phyloP scores from a whole-genome alignment of 202 grass and related monocot species.

The Digitaria exilis region DNA sequence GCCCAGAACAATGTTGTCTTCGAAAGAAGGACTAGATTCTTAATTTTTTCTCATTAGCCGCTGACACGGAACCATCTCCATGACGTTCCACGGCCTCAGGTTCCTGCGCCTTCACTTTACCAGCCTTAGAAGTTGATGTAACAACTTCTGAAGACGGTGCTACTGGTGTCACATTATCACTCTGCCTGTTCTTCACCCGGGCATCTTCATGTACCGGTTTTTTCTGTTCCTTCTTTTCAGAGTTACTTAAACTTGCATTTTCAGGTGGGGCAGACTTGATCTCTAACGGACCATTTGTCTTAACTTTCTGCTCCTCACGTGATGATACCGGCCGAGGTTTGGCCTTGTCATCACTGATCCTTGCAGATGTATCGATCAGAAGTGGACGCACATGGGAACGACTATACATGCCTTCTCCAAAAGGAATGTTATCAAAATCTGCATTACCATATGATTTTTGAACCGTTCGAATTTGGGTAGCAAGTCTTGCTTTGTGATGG shows the following conservation, averaged over 20 bases:
- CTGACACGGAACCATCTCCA: conserved; percentile 32
- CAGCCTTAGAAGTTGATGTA: conserved; percentile 27
- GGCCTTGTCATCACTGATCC: conserved; percentile 75
- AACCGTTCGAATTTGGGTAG: conserved; percentile 98
- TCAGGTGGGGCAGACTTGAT: conserved; percentile 42
- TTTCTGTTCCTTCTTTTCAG: conserved; percentile 73
- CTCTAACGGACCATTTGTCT: conserved; percentile 46
- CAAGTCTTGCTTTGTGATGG: conserved; percentile 92
- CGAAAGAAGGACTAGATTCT: conserved; percentile 74
- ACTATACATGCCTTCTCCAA: conserved; percentile 72
- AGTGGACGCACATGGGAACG: conserved; percentile 60
- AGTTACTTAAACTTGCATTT: conserved; percentile 42
- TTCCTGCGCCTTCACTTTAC: conserved; percentile 46
- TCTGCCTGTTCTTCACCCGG: conserved; percentile 46
- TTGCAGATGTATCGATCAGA: conserved; percentile 78
- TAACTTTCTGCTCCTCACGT: conserved; percentile 61
- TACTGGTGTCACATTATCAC: conserved; percentile 34
- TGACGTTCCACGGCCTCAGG: conserved; percentile 40
- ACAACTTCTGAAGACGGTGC: conserved; percentile 42
- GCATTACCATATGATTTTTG: conserved; percentile 96
- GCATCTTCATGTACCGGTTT: conserved; percentile 52
- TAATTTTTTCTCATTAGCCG: conserved; percentile 55
- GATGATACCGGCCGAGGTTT: conserved; percentile 49
- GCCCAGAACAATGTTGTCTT: conserved; percentile 94
- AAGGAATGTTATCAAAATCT: conserved; percentile 92